Conservation (phyloP, 805 yeast genomes). For the Sugiyamaella americana region DNA sequence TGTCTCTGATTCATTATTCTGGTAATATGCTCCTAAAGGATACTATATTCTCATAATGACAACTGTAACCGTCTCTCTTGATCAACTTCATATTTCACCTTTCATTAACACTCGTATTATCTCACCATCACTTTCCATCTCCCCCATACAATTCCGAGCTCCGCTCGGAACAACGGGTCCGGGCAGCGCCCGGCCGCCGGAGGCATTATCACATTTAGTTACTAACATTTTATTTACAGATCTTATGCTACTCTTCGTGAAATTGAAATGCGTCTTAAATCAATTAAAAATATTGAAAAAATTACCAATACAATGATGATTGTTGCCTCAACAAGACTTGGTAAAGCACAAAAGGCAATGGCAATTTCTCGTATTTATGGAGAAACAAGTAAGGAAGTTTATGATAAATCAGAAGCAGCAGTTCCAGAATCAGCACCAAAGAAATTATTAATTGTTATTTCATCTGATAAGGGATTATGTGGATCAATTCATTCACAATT, state of each 20-base stretch:
- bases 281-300: slow-evolving; percentile 97
- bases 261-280: slow-evolving; percentile 95
- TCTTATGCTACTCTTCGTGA: slow-evolving; percentile 98
- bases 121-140: too few relatives aligned
- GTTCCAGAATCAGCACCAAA: slow-evolving; percentile 47
- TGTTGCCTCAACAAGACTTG: slow-evolving; percentile 95
- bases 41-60: too few relatives aligned
- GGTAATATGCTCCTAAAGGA: too few relatives aligned
- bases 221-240: too few relatives aligned
- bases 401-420: slow-evolving; percentile 72
- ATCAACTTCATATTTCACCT: too few relatives aligned
- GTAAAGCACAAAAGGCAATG: slow-evolving; percentile 95
- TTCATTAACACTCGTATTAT: too few relatives aligned
- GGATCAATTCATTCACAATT: slow-evolving; percentile 97
- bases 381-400: slow-evolving; percentile 72
- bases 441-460: slow-evolving; percentile 76
- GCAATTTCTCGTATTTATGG: slow-evolving; percentile 78
- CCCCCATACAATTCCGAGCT: slow-evolving; percentile 1
- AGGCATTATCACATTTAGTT: not conserved
- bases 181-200: too few relatives aligned
- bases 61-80: too few relatives aligned
- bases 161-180: too few relatives aligned
- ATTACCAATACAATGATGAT: slow-evolving; percentile 99
- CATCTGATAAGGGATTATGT: slow-evolving; percentile 98
- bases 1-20: too few relatives aligned